Evolutionary conservation across 345 rosid species (phyloP).

Genomic region (Sisymbrium irio): DNA sequence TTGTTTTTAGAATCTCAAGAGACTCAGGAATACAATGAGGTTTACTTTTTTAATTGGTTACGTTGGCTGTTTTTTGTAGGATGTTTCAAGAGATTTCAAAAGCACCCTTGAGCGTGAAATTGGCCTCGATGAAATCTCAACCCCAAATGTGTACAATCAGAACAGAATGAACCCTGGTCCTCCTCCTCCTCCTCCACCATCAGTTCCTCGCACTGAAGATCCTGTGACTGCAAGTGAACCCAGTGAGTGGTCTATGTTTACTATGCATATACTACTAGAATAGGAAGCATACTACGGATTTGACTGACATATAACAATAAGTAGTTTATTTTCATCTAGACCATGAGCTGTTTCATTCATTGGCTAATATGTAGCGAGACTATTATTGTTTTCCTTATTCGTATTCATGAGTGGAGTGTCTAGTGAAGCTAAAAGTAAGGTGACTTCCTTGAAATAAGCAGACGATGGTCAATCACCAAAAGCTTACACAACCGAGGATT

Average conservation of each 20-base stretch:
- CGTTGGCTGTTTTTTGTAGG: constrained; percentile 41
- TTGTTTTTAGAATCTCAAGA: background rate
- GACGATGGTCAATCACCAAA: constrained; percentile 55
- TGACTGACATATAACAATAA: background rate
- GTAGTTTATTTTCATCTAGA: background rate
- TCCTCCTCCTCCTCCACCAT: constrained; percentile 39
- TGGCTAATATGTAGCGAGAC: background rate
- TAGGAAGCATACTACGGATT: background rate
- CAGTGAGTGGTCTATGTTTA: constrained; percentile 47
- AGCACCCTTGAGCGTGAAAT: constrained; percentile 90
- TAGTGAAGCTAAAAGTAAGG: background rate
- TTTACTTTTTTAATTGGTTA: background rate
- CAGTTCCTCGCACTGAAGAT: constrained; percentile 36
- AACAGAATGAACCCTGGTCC: constrained; percentile 40
- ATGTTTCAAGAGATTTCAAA: constrained; percentile 93
- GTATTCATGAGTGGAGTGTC: background rate
- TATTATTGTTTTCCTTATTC: background rate
- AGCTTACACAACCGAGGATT: constrained; percentile 75
- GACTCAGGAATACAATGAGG: background rate
- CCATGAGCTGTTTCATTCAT: background rate
- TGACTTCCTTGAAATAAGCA: constrained; percentile 23
- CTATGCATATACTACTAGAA: background rate
- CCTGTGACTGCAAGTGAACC: constrained; percentile 42
- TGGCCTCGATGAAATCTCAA: constrained; percentile 65
- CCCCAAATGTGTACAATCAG: constrained; percentile 42